Evolutionary conservation across 169 alveolate species (phyloP), one percentile per base, ranked within the genome.

Genomic region (Cryptosporidium sp.): DNA sequence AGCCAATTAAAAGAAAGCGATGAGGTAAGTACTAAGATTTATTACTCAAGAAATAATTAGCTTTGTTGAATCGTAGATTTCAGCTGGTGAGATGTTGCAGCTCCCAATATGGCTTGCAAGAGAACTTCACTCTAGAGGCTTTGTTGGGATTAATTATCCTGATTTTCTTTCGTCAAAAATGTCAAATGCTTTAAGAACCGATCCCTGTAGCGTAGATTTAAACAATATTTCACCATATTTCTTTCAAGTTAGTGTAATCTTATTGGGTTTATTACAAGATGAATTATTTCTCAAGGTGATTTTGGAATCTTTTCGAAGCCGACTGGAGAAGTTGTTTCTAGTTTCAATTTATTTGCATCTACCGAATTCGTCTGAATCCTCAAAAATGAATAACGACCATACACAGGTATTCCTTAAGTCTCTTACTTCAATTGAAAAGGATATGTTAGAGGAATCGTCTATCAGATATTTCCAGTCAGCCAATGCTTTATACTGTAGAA

Each of bases 101-200:
- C 45, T 80, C 0, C 89, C 89, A 16, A 39, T 50, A 26, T 80
- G 89, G 89, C 62, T 80, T 6, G 89, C 89, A 31, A 80, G 29
- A 21, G 89, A 80, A 29, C 48, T 80, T 7, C 45, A 62, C 5
- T 43, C 33, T 29, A 39, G 89, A n/a, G 89, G 89, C 8, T 80
- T 80, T 18, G 62, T 80, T 62, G 89, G 70, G 9, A 80, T 80
- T 37, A 43, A 80, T n/a, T 41, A 61, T 48, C 89, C 89, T 0
- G 89, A 80, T 62, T 80, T 80, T 43, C 65, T 80, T 31, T 80
- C 89, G 14, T 48, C 89, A 12, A 80, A 80, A 33, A 80, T 80
- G 89, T 21, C 75, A 50, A 62, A 62, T 43, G 89, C 89, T 10
- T 33, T 80, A 16, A 80, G 62, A 41, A 80, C 89, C 9, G 89